Evolutionary conservation across 495 filamentous ascomycete genomes (phyloP), one percentile per base, ranked within the genome.

Genomic region (Daldinia grandis): DNA sequence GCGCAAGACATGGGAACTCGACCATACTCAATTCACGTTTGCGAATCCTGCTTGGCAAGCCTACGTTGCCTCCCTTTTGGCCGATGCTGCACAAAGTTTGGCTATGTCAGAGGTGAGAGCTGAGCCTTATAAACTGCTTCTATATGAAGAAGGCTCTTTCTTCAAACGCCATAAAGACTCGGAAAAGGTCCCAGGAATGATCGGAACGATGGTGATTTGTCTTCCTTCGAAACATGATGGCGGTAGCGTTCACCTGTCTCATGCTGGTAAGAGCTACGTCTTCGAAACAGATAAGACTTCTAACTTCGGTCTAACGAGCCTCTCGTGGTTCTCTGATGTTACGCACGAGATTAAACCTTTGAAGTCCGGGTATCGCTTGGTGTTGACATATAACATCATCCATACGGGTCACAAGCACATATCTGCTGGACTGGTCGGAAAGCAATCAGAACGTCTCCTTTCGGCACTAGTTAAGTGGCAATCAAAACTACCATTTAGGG

Each of bases 311-410:
- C 72, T 76, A 14, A 81, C 81, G 8, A 82, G 78, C 55, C 68
- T 83, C 5, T 80, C 84, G 9, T 87, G 83, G 85, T 81, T 82
- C 72, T 78, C 83, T 0, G 84, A 87, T 66, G 83, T 88, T 19
- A 77, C 70, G 5, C 85, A 88, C 66, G 84, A 84, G 70, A 76
- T 87, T 35, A 80, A 78, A 19, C 81, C 78, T 0, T 79, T 89
- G 2, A 72, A 59, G 12, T 80, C 78, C 19, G 85, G 86, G 5
- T 79, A 81, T 66, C 83, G 85, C 7, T 65, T 84, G 14, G 84
- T 86, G 8, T 68, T 87, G 21, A 84, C 81, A 0, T 88, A 87
- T 66, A 89, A 87, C 61, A 76, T 89, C 27, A 77, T 84, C 7
- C 76, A 84, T 38, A 62, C 38, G 17, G 58, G 30, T 9, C 60